Evolutionary conservation across 2,329 filamentous ascomycete genomes (phyloP).

Genomic region (Juglanconis juglandina): DNA sequence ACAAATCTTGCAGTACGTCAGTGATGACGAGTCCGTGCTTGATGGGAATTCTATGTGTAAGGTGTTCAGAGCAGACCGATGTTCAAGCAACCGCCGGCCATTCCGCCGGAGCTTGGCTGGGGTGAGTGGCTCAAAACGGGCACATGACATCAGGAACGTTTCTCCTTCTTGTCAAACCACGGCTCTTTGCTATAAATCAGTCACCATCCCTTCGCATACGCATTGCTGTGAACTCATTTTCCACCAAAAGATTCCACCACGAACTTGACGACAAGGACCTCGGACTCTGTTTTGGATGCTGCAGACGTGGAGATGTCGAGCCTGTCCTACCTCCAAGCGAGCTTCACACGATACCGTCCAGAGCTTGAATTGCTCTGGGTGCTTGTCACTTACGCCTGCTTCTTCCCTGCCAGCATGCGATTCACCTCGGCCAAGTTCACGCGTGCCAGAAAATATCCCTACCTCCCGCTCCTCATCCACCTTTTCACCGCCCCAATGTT

Average conservation of each 20-base stretch:
- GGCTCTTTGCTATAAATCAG: neutral
- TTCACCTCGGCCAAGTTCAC: conserved; percentile 2
- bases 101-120: too few species aligned
- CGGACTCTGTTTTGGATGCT: neutral
- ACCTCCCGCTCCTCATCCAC: conserved; percentile 1
- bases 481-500: neutral
- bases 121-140: too few species aligned
- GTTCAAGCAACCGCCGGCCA: too few species aligned
- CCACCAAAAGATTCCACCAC: neutral
- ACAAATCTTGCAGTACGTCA: too few species aligned
- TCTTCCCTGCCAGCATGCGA: neutral
- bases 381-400: conserved; percentile 4
- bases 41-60: too few species aligned
- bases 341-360: conserved; percentile 2
- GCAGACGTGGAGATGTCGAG: neutral
- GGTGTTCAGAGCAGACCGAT: too few species aligned
- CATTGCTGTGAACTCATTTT: neutral
- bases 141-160: too few species aligned
- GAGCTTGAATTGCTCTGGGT: conserved; percentile 12
- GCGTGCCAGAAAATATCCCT: conserved; percentile 3
- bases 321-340: neutral
- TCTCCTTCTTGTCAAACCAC: too few species aligned
- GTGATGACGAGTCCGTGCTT: too few species aligned
- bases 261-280: neutral
- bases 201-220: neutral